Evolutionary conservation across 129 eudicot genomes (phyloP), one percentile per base, ranked within the genome.

Genomic region (Saposhnikovia divaricata): DNA sequence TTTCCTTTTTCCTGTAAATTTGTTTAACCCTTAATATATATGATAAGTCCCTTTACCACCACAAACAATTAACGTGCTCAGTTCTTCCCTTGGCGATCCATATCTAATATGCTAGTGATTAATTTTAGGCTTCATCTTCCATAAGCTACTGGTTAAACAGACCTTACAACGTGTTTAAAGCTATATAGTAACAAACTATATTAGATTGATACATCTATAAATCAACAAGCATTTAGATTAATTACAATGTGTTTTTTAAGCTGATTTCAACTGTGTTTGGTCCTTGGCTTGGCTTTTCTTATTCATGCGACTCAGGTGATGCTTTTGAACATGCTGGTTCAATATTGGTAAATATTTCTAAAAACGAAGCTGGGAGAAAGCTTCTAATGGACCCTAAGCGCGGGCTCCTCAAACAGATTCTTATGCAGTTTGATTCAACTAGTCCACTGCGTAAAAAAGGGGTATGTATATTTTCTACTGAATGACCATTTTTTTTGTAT

Each of bases 271-370:
- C 13, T 39, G 19, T 38, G 27, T 71, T 16, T 1, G 25, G 75
- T 34, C 75, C 47, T 37, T 39, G n/a, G 18, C 42, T 18, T 19
- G 4, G 4, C 68, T 68, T 74, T 68, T 75, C 25, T 80, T 43
- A 53, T 83, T 71, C 50, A 57, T 77, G 40, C 73, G 9, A 75
- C 73, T 83, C 89, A 96, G 99, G 86, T 83, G 99, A 96, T 84
- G 95, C 93, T 44, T 96, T 89, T 84, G 99, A 88, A 79, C 97
- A 96, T 80, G 99, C 90, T 90, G 98, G 98, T 71, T 96, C 96
- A 31, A 79, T 96, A 82, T 95, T 96, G 48, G 97, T 96, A 42
- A 96, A 96, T 79, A 89, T 96, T 70, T 92, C 99, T 12, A 84
- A 92, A 88, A 89, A 78, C 68, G 90, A 84, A 89, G 90, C 80